Percentiles rank a stretch among this genome's conserved stretches.
Evolutionary conservation across 1,139 yeast species (phyloP).

Genomic region (Yamadazyma buinensis): DNA sequence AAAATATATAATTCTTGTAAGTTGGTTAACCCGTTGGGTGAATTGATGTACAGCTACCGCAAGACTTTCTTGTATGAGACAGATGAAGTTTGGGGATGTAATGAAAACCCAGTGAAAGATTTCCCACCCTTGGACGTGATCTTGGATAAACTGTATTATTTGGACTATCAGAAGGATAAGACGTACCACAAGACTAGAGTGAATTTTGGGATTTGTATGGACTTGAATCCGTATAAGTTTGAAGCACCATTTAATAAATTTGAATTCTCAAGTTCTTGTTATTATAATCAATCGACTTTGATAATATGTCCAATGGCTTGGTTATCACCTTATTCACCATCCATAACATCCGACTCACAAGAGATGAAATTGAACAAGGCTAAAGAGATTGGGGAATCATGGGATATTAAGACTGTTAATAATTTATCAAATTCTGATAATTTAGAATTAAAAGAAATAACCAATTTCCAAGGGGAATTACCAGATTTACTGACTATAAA

Average conservation of each 20-base stretch:
- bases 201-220: slow-evolving; percentile 92
- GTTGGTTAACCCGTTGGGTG: slow-evolving; percentile 58
- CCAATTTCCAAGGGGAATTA: slow-evolving; percentile 13
- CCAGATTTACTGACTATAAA: slow-evolving; percentile 30
- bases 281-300: slow-evolving; percentile 45
- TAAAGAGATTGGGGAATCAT: neutral
- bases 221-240: slow-evolving; percentile 81
- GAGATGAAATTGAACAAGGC: slow-evolving; percentile 9
- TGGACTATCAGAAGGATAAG: slow-evolving; percentile 1
- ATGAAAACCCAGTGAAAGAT: slow-evolving; percentile 55
- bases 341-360: slow-evolving; percentile 20
- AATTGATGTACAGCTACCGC: slow-evolving; percentile 62
- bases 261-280: slow-evolving; percentile 64
- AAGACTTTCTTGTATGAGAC: slow-evolving; percentile 77
- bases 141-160: slow-evolving; percentile 27
- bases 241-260: slow-evolving; percentile 70
- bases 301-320: slow-evolving; percentile 86
- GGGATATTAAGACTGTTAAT: neutral
- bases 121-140: slow-evolving; percentile 43
- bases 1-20: slow-evolving; percentile 70
- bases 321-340: slow-evolving; percentile 60
- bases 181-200: slow-evolving; percentile 22
- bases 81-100: slow-evolving; percentile 79
- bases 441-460: neutral
- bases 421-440: slow-evolving; percentile 1